phyloP scores from a whole-genome alignment of 1,284 basidiomycete species.

The Ustilago crameri region DNA sequence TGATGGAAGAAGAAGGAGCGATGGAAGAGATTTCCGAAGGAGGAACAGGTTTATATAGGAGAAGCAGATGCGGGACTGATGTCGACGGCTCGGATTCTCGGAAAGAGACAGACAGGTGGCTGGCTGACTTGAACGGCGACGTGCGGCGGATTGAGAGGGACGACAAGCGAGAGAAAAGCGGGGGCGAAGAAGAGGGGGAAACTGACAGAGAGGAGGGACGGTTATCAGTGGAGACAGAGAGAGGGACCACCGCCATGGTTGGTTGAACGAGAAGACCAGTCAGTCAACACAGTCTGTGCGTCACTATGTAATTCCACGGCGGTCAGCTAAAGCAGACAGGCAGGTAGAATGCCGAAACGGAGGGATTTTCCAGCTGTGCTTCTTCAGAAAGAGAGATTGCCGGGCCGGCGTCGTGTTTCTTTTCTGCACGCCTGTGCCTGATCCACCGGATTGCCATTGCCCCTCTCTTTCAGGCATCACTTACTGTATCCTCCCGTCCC shows the following conservation, averaged over 20 bases:
- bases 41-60: conserved; percentile 23
- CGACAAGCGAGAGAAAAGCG: not conserved
- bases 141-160: not conserved
- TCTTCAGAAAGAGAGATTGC: conserved; percentile 20
- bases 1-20: conserved; percentile 11
- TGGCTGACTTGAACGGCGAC: not conserved
- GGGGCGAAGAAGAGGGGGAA: not conserved
- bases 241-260: not conserved
- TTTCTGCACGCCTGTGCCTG: conserved; percentile 2
- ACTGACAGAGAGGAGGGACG: not conserved
- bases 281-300: not conserved
- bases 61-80: not conserved
- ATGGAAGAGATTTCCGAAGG: conserved; percentile 7
- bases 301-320: not conserved
- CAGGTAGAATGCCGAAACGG: conserved; percentile 14
- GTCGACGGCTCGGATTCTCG: not conserved
- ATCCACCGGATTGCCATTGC: not conserved
- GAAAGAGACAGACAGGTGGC: not conserved
- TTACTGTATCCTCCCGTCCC: too few species aligned
- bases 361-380: too few species aligned
- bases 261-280: conserved; percentile 10
- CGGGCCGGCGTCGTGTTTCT: conserved; percentile 13
- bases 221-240: not conserved
- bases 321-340: not conserved
- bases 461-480: too few species aligned